phyloP scores from a whole-genome alignment of 2,329 filamentous ascomycete genomes.

The Scytalidium sp. region DNA sequence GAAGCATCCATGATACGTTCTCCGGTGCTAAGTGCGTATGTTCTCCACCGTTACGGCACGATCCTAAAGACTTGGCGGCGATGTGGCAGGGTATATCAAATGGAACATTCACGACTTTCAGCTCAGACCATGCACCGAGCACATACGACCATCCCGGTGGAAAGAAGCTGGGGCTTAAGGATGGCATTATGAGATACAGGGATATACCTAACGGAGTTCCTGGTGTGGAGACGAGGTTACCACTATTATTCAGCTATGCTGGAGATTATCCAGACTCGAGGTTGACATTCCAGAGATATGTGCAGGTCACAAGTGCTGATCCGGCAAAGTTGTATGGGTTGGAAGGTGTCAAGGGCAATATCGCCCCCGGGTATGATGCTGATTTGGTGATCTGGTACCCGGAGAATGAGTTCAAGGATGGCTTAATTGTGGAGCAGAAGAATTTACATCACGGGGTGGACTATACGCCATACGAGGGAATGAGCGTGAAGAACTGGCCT shows the following conservation, averaged over 20 bases:
- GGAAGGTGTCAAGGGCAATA: constrained; percentile 18
- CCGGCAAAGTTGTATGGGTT: constrained; percentile 19
- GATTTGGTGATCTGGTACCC: constrained; percentile 22
- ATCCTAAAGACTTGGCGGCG: constrained; percentile 43
- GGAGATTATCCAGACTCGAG: constrained; percentile 9
- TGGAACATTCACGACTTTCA: constrained; percentile 52
- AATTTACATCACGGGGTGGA: constrained; percentile 20
- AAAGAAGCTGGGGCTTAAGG: constrained; percentile 17
- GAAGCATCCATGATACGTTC: constrained; percentile 35
- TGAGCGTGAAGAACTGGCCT: constrained; percentile 20
- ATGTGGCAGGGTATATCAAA: constrained; percentile 51
- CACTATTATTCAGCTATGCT: constrained; percentile 16
- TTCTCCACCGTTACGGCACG: constrained; percentile 46
- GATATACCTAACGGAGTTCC: constrained; percentile 21
- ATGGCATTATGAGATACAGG: constrained; percentile 15
- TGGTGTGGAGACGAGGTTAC: constrained; percentile 19
- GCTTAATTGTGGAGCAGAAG: constrained; percentile 13
- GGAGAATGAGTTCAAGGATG: constrained; percentile 9
- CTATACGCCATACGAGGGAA: constrained; percentile 20
- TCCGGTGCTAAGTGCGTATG: constrained; percentile 54
- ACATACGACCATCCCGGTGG: constrained; percentile 17
- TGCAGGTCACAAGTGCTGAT: constrained; percentile 17
- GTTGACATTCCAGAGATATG: constrained; percentile 15
- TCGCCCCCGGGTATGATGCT: constrained; percentile 20
- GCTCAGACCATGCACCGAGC: constrained; percentile 30